phyloP scores from a whole-genome alignment of 2,329 filamentous ascomycete species.

The Magnaporthiopsis rhizophila region DNA sequence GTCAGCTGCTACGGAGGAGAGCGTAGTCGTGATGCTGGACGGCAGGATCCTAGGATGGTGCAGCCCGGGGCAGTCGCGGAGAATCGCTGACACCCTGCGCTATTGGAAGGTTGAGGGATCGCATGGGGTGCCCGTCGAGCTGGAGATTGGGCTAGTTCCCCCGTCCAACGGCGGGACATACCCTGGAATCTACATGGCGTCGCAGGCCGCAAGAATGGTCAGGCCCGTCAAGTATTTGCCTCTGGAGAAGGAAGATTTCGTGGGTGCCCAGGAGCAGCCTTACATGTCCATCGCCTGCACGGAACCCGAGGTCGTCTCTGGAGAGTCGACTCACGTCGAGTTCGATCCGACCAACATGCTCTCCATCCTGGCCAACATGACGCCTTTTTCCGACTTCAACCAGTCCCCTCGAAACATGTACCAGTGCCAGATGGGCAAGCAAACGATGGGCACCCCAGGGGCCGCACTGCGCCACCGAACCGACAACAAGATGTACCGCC shows the following conservation, averaged over 20 bases:
- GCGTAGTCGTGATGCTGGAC: slow-evolving; percentile 82
- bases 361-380: slow-evolving; percentile 97
- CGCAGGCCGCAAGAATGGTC: slow-evolving; percentile 76
- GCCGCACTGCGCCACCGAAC: slow-evolving; percentile 78
- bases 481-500: slow-evolving; percentile 92
- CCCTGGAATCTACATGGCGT: slow-evolving; percentile 90
- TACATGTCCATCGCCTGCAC: slow-evolving; percentile 97
- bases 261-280: slow-evolving; percentile 91
- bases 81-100: slow-evolving; percentile 77
- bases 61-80: slow-evolving; percentile 70
- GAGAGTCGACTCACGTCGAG: slow-evolving; percentile 87
- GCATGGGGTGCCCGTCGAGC: slow-evolving; percentile 68
- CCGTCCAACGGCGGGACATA: slow-evolving; percentile 88
- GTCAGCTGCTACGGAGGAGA: slow-evolving; percentile 72
- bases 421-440: slow-evolving; percentile 98
- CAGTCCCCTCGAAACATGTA: slow-evolving; percentile 99
- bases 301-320: slow-evolving; percentile 80
- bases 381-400: slow-evolving; percentile 97
- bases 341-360: slow-evolving; percentile 93
- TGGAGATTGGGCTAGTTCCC: slow-evolving; percentile 90
- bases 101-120: slow-evolving; percentile 93
- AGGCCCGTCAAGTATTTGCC: slow-evolving; percentile 88
- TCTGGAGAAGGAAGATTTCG: slow-evolving; percentile 75
- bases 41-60: slow-evolving; percentile 88
- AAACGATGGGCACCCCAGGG: slow-evolving; percentile 95